A percentile compares a stretch with the other conserved stretches of the same genome.
Evolutionary conservation across 164 flowering plant species (phyloP).

Genomic region (Buxus sempervirens): DNA sequence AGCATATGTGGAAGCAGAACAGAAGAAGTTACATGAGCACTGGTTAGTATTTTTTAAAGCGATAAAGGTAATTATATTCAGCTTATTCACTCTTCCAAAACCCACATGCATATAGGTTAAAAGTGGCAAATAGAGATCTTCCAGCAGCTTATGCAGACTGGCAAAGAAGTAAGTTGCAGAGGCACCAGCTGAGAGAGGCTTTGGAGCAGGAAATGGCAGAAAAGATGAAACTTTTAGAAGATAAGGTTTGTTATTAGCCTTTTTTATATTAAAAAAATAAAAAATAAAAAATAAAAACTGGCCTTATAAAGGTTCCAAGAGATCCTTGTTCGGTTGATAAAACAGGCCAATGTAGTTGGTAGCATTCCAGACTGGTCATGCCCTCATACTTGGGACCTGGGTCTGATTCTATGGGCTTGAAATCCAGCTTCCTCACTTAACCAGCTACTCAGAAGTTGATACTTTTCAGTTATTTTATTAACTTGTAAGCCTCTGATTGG

Average conservation of each 20-base stretch:
- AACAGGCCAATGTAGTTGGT: too few species aligned
- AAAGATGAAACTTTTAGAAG: conserved; percentile 21
- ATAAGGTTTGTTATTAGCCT: conserved; percentile 37
- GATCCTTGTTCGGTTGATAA: background rate
- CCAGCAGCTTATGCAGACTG: conserved; percentile 54
- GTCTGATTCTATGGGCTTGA: too few species aligned
- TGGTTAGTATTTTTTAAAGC: conserved; percentile 49
- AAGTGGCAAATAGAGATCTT: conserved; percentile 52
- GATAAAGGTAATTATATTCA: background rate
- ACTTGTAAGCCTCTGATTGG: conserved; percentile 5
- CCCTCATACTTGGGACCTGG: too few species aligned
- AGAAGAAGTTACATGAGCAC: conserved; percentile 61
- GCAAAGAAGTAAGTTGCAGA: conserved; percentile 34
- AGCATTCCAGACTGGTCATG: too few species aligned
- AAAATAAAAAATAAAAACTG: background rate
- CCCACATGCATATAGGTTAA: conserved; percentile 41
- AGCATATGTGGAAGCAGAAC: conserved; percentile 73
- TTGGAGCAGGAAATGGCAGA: conserved; percentile 51
- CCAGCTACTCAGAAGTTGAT: background rate
- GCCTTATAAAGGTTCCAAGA: background rate
- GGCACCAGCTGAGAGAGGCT: conserved; percentile 28
- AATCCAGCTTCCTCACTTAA: too few species aligned
- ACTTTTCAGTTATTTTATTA: background rate
- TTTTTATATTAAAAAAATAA: background rate
- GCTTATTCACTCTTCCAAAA: background rate